These are phyloP conservation scores for Oryza nivara DNA, from an alignment of 176 grass and related monocot species.

Conservation along the genomic window DNA sequence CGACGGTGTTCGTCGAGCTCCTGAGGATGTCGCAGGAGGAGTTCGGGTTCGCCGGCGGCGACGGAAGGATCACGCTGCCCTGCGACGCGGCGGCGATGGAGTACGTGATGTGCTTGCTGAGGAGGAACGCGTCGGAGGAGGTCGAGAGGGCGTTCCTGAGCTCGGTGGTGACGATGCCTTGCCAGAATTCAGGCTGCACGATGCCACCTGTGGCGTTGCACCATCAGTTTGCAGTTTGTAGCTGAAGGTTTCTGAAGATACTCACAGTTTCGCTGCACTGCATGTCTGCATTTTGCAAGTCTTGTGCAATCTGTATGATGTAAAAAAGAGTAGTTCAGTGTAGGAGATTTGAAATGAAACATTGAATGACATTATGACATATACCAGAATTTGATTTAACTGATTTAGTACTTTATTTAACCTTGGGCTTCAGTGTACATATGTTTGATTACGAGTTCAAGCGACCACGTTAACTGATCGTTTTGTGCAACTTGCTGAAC, in stretches of 20 bases:
- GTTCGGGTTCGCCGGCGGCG: slow-evolving; percentile 40
- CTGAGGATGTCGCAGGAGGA: slow-evolving; percentile 53
- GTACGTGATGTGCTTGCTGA: slow-evolving; percentile 58
- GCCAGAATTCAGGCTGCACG: slow-evolving; percentile 25
- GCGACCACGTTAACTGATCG: no score
- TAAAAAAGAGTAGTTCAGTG: no score
- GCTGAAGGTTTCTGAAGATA: background rate
- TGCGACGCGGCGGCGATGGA: slow-evolving; percentile 52
- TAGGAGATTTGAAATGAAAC: no score
- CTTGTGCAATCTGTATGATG: background rate
- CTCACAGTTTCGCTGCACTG: background rate
- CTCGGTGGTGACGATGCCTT: slow-evolving; percentile 45
- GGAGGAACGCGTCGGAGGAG: slow-evolving; percentile 49
- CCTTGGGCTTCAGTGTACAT: no score
- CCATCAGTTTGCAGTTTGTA: slow-evolving; percentile 38
- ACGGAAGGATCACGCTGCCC: slow-evolving; percentile 58
- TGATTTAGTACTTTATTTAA: no score
- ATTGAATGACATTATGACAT: background rate
- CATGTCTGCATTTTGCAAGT: background rate
- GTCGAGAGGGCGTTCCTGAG: slow-evolving; percentile 55
- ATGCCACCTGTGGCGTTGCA: background rate
- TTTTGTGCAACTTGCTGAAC: no score
- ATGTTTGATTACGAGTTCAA: no score
- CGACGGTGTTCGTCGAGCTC: slow-evolving; percentile 40
- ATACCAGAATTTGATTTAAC: no score